A percentile compares a stretch with the other conserved stretches of the same genome.
Evolutionary conservation across 495 filamentous ascomycete genomes (phyloP).

Genomic region (Neurospora tetrasperma): DNA sequence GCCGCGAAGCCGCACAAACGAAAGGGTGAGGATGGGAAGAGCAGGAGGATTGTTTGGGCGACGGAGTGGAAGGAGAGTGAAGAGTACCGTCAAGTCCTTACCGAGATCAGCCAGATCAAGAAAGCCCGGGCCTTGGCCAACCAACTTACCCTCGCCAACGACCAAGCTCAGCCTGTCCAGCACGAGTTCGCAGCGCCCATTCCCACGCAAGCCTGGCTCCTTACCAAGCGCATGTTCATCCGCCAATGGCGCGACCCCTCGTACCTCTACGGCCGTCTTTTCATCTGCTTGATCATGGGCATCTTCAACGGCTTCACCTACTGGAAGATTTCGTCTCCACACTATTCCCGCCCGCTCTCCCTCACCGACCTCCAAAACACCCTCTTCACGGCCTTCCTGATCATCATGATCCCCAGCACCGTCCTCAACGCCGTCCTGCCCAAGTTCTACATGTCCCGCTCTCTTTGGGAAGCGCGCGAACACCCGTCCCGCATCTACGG

Average conservation of each 20-base stretch:
- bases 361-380: constrained; percentile 67
- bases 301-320: constrained; percentile 87
- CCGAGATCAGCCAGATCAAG: constrained; percentile 63
- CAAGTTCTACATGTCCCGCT: constrained; percentile 70
- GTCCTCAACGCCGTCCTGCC: constrained; percentile 67
- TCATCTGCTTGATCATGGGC: constrained; percentile 43
- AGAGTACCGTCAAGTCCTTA: constrained; percentile 53
- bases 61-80: constrained; percentile 63
- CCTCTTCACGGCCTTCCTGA: constrained; percentile 69
- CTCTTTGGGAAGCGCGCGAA: constrained; percentile 68
- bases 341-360: not conserved
- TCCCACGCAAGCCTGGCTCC: constrained; percentile 32
- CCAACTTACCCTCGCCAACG: constrained; percentile 31
- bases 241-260: constrained; percentile 71
- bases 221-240: constrained; percentile 56
- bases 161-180: constrained; percentile 6
- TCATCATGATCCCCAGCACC: constrained; percentile 64
- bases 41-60: constrained; percentile 61
- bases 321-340: constrained; percentile 42
- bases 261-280: constrained; percentile 60
- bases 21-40: constrained; percentile 47
- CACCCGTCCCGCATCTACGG: constrained; percentile 68
- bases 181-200: constrained; percentile 30
- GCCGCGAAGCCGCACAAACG: constrained; percentile 57
- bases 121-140: constrained; percentile 9